Conservation (phyloP, 2,329 filamentous ascomycete genomes). For the Colletotrichum camelliae region DNA sequence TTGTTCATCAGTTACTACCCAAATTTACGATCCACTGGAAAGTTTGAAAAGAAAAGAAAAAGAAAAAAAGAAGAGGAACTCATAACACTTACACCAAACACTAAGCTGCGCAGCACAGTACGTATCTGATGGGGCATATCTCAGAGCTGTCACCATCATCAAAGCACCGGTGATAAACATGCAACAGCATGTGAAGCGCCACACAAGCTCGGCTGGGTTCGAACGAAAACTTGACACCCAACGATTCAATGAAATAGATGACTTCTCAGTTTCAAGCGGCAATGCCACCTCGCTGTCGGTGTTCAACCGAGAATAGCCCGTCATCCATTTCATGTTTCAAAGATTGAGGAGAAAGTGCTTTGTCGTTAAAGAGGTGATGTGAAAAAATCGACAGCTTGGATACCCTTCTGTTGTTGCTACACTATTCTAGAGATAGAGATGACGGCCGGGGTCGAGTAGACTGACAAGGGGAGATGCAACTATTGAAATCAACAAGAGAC, state of each 20-base stretch:
- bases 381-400: background rate
- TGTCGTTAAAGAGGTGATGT: background rate
- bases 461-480: background rate
- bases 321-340: background rate
- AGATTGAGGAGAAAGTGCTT: too few relatives aligned
- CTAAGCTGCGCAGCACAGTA: background rate
- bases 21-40: background rate
- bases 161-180: background rate
- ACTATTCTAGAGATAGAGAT: background rate
- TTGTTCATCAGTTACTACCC: background rate
- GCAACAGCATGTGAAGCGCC: background rate
- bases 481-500: background rate
- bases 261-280: background rate
- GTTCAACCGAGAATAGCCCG: background rate
- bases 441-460: background rate
- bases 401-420: background rate
- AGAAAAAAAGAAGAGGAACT: background rate
- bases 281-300: background rate
- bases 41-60: background rate
- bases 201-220: background rate
- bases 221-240: background rate
- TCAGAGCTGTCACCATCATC: background rate
- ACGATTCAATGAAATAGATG: background rate
- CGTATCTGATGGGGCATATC: background rate
- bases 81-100: background rate